phyloP scores from a whole-genome alignment of 2,329 filamentous ascomycete genomes.

The Myriangium duriaei region DNA sequence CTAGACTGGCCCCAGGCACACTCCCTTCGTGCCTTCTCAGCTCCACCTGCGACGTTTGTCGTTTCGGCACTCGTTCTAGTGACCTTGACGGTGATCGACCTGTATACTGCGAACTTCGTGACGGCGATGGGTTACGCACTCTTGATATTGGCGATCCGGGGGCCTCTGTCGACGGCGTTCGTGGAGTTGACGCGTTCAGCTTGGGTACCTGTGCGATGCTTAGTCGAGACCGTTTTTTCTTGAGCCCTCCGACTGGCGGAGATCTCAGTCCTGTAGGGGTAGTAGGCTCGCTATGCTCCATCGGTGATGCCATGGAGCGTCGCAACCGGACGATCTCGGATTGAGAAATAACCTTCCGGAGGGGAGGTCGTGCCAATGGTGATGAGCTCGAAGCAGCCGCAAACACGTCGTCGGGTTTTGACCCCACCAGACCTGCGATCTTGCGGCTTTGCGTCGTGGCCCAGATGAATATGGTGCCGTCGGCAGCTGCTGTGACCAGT shows the following conservation, averaged over 20 bases:
- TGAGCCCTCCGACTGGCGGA: conserved; percentile 38
- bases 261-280: conserved; percentile 32
- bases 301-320: conserved; percentile 28
- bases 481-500: conserved; percentile 37
- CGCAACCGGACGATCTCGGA: conserved; percentile 74
- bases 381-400: conserved; percentile 11
- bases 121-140: conserved; percentile 14
- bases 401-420: conserved; percentile 4
- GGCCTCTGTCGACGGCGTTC: conserved; percentile 12
- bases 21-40: conserved; percentile 1
- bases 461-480: conserved; percentile 41
- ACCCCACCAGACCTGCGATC: neutral
- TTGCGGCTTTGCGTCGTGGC: conserved; percentile 17
- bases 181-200: conserved; percentile 29
- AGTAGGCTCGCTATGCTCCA: conserved; percentile 24
- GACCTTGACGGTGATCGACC: conserved; percentile 4
- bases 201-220: conserved; percentile 34
- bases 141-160: conserved; percentile 13
- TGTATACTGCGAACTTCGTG: conserved; percentile 5
- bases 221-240: conserved; percentile 42
- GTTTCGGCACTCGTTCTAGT: conserved; percentile 10
- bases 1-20: conserved; percentile 1
- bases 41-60: neutral
- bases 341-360: conserved; percentile 76
- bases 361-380: conserved; percentile 52